Conservation (phyloP, 495 filamentous ascomycete species). For the Neurospora sp. region DNA sequence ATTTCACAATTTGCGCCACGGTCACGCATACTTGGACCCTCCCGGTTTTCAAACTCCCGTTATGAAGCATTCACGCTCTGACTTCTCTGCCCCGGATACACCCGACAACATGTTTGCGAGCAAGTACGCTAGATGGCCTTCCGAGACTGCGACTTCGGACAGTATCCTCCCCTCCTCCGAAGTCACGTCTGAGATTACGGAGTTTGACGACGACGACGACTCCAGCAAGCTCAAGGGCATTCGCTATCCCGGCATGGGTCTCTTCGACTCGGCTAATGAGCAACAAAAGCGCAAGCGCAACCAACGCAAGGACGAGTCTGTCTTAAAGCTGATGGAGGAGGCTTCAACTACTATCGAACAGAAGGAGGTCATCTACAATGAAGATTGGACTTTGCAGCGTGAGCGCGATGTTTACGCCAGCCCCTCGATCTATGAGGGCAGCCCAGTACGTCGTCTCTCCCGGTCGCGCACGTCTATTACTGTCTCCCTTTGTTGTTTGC, state of each 20-base stretch:
- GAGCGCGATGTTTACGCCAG: constrained; percentile 39
- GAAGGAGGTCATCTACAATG: constrained; percentile 57
- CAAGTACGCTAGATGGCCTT: constrained; percentile 17
- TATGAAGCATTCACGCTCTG: constrained; percentile 8
- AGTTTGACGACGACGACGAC: constrained; percentile 23
- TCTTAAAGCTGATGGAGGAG: constrained; percentile 57
- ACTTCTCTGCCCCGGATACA: constrained; percentile 9
- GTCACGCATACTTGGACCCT: constrained; percentile 9
- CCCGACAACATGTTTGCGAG: constrained; percentile 5
- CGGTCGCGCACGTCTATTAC: background rate
- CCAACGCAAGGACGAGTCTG: constrained; percentile 69
- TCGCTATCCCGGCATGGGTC: constrained; percentile 72
- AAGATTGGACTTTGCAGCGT: constrained; percentile 44
- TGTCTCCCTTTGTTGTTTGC: background rate
- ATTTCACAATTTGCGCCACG: constrained; percentile 10
- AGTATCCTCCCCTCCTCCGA: constrained; percentile 22
- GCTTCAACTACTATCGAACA: constrained; percentile 60
- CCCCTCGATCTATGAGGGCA: constrained; percentile 33
- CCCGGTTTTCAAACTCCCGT: constrained; percentile 8
- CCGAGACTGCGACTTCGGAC: constrained; percentile 20
- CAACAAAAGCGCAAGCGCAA: constrained; percentile 73
- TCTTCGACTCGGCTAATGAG: constrained; percentile 75
- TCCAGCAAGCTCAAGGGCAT: constrained; percentile 59
- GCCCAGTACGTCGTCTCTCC: constrained; percentile 27
- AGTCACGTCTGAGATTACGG: constrained; percentile 13